Conservation (phyloP, 2,329 filamentous ascomycete species). For the Verticillium alfalfae region DNA sequence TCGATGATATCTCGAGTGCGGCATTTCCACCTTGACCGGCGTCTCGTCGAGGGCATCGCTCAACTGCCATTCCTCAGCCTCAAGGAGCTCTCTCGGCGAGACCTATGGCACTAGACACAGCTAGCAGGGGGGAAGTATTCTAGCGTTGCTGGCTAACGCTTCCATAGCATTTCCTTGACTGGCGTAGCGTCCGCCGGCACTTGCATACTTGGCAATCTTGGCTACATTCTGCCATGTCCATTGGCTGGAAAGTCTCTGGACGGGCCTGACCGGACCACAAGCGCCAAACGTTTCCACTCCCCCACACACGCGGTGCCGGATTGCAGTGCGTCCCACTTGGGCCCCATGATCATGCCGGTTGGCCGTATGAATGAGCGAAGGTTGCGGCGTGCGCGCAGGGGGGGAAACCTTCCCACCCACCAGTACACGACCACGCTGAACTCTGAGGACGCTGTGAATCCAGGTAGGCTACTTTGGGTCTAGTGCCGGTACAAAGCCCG, state of each 20-base stretch:
- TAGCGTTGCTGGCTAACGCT: background rate
- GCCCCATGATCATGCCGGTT: background rate
- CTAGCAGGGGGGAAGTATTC: background rate
- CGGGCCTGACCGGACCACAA: background rate
- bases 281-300: background rate
- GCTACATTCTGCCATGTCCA: background rate
- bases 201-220: background rate
- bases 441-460: background rate
- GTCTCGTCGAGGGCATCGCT: background rate
- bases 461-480: background rate
- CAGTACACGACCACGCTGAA: background rate
- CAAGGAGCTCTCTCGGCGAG: slow-evolving; percentile 3
- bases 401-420: background rate
- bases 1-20: background rate
- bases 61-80: background rate
- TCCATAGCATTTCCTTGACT: background rate
- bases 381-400: background rate
- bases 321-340: background rate
- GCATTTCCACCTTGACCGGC: background rate
- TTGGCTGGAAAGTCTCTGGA: background rate
- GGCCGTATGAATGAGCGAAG: slow-evolving; percentile 10
- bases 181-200: background rate
- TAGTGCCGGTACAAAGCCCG: background rate
- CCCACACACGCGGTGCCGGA: background rate
- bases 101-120: background rate